A percentile compares a stretch with the other conserved stretches of the same genome.
Conservation (phyloP, 2,329 filamentous ascomycete species). For the Coleophoma eucalyptorum region DNA sequence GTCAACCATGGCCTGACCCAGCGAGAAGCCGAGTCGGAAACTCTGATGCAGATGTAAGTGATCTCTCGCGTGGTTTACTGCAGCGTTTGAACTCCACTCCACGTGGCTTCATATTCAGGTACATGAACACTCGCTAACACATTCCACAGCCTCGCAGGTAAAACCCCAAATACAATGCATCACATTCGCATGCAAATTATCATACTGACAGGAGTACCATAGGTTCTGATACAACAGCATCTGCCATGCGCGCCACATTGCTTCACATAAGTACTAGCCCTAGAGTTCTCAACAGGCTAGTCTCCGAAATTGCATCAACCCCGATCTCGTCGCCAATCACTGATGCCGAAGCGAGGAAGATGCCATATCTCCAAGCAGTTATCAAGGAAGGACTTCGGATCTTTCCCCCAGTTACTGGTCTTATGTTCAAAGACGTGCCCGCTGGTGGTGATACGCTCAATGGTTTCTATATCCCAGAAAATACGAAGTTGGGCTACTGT, state of each 20-base stretch:
- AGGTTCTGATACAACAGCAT: constrained; percentile 32
- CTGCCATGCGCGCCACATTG: constrained; percentile 1
- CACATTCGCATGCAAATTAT: too few species aligned
- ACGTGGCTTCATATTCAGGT: neutral
- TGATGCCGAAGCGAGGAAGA: constrained; percentile 31
- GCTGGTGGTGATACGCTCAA: constrained; percentile 2
- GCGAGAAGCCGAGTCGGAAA: constrained; percentile 12
- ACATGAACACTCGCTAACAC: neutral
- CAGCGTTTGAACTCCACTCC: neutral
- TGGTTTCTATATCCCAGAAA: constrained; percentile 9
- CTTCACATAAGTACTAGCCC: constrained; percentile 5
- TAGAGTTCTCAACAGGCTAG: neutral
- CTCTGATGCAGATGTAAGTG: constrained; percentile 13
- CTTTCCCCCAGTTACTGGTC: constrained; percentile 34
- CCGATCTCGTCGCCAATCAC: constrained; percentile 18
- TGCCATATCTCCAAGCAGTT: constrained; percentile 44
- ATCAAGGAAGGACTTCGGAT: constrained; percentile 44
- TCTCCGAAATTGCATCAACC: constrained; percentile 1
- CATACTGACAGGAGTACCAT: constrained; percentile 10
- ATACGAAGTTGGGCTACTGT: constrained; percentile 5
- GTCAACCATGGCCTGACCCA: constrained; percentile 15
- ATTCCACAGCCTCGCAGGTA: neutral
- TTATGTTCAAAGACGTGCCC: constrained; percentile 11
- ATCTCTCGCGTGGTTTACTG: neutral
- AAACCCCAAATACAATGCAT: neutral